Evolutionary conservation across 768 basidiomycete species (phyloP).

Genomic region (Rhodocollybia butyracea): DNA sequence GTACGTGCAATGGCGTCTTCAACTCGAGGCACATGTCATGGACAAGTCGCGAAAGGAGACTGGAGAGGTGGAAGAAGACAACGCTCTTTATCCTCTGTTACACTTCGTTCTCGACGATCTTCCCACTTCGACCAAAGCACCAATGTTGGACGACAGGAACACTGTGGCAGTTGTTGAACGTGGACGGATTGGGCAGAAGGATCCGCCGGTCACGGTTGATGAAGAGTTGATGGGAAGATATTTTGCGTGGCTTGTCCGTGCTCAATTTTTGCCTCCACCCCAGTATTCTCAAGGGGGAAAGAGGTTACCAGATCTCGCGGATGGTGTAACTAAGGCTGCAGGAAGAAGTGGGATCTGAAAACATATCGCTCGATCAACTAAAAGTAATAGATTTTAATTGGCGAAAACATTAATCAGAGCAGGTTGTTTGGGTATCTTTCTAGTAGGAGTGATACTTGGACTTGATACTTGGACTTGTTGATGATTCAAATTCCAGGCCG

Average conservation of each 20-base stretch:
- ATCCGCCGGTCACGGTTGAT: constrained; percentile 59
- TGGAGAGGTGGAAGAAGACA: constrained; percentile 61
- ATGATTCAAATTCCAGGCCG: too few species aligned
- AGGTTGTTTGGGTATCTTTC: too few species aligned
- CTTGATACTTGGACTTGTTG: too few species aligned
- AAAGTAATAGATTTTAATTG: neutral
- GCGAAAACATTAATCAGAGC: too few species aligned
- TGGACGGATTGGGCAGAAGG: constrained; percentile 35
- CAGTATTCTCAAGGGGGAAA: constrained; percentile 11
- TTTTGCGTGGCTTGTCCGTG: constrained; percentile 87
- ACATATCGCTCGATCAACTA: neutral
- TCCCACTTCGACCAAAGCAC: constrained; percentile 93
- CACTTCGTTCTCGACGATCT: constrained; percentile 98
- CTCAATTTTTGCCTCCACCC: constrained; percentile 73
- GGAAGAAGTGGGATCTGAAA: constrained; percentile 13
- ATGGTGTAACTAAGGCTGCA: constrained; percentile 11
- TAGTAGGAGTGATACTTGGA: too few species aligned
- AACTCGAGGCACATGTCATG: constrained; percentile 93
- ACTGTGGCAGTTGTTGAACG: constrained; percentile 49
- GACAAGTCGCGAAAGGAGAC: constrained; percentile 39
- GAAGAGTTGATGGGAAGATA: constrained; percentile 81
- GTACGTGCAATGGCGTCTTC: constrained; percentile 88
- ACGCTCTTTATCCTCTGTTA: constrained; percentile 93
- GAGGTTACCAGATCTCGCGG: constrained; percentile 10
- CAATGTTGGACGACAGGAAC: constrained; percentile 85